Evolutionary conservation across 2,329 filamentous ascomycete genomes (phyloP).

Genomic region (Xylaria hypoxylon): DNA sequence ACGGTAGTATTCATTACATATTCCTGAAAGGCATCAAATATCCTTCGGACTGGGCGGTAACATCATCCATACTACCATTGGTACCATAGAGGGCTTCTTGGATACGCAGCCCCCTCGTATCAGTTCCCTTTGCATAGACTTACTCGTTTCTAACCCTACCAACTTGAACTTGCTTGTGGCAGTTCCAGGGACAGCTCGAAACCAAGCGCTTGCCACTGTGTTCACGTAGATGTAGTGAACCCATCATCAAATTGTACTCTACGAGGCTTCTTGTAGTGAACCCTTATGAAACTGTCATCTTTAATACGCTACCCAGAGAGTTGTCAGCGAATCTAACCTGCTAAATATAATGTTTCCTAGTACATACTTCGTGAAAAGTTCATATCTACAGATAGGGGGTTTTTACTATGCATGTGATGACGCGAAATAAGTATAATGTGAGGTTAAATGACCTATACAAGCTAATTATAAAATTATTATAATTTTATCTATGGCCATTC

Average conservation of each 20-base stretch:
- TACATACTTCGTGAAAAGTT: not conserved
- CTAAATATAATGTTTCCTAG: not conserved
- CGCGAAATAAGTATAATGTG: not conserved
- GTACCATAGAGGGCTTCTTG: not conserved
- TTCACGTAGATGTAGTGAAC: not conserved
- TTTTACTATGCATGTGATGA: not conserved
- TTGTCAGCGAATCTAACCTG: not conserved
- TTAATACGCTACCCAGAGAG: constrained; percentile 5
- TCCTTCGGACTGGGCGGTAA: not conserved
- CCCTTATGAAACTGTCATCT: not conserved
- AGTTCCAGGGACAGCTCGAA: not conserved
- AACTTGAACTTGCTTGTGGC: not conserved
- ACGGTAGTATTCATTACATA: no score
- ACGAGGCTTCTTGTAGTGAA: not conserved
- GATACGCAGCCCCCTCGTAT: not conserved
- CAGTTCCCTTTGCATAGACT: not conserved
- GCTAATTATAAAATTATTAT: not conserved
- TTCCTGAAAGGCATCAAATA: not conserved
- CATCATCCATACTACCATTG: not conserved
- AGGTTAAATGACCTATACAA: not conserved
- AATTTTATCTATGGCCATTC: not conserved
- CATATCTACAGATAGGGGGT: not conserved
- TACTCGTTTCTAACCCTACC: not conserved
- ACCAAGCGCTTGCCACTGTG: not conserved
- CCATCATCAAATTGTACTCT: not conserved